phyloP scores from a whole-genome alignment of 768 basidiomycete species.

The Suillus placidus region DNA sequence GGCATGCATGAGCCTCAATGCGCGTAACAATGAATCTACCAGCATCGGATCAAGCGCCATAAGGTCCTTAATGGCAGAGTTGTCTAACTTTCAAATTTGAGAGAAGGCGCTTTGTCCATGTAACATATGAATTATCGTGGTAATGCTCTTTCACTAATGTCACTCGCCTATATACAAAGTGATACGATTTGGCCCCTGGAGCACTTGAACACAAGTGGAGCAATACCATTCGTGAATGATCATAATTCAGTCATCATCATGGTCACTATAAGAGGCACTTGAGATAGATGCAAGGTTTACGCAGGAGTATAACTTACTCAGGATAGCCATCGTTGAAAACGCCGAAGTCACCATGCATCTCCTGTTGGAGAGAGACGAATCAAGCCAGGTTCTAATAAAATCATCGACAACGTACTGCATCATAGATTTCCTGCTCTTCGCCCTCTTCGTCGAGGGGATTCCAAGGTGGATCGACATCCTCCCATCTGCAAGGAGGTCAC shows the following conservation, averaged over 20 bases:
- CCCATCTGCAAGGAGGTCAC: background rate
- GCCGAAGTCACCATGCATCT: background rate
- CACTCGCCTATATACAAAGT: too few species aligned
- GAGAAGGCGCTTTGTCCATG: too few species aligned
- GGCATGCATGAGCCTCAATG: too few species aligned
- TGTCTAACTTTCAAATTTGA: too few species aligned
- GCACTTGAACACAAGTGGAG: too few species aligned
- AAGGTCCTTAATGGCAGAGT: too few species aligned
- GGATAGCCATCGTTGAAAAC: slow-evolving; percentile 4
- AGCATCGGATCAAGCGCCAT: too few species aligned
- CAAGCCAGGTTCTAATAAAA: background rate
- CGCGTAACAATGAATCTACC: too few species aligned
- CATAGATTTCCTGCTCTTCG: too few species aligned
- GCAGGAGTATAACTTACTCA: background rate
- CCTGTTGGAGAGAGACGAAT: background rate
- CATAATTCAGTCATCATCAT: background rate
- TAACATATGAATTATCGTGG: too few species aligned
- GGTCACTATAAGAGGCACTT: background rate
- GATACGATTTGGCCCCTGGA: too few species aligned
- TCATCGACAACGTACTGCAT: background rate
- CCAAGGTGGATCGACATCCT: background rate
- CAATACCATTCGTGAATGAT: background rate
- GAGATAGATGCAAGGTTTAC: background rate
- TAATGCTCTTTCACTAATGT: too few species aligned
- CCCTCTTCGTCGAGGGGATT: background rate